Base-by-base conservation (phyloP, 2,329 filamentous ascomycete genomes). In the Apiospora hydei region DNA sequence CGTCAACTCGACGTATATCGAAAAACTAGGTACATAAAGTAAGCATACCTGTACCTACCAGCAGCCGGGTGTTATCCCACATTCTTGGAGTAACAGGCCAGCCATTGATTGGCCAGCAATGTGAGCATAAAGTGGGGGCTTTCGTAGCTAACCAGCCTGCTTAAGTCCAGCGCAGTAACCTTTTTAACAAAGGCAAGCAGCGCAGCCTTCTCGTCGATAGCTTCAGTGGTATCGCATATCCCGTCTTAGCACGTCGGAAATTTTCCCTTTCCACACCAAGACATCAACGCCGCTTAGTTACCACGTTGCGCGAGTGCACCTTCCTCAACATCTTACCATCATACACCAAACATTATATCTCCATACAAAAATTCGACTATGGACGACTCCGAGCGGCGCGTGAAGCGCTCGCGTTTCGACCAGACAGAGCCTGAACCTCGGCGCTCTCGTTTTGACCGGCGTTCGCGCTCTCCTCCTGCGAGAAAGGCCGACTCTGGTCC, bases 331-430 rank as follows among this genome's bases (percentile, higher is more conserved):
- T 61, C 57, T 41, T 21, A n/a, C 21, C 18, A 41, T 10, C 10
- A n/a, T 18, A 11, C 18, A 41, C 21, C 16, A n/a, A n/a, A 4
- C 34, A 2, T 4, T 7, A 10, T 41, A 21, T n/a, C 8, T 14
- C 18, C 18, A 24, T 64, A 41, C 34, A n/a, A 11, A 2, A 21
- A 41, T 41, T 26, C 5, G 0, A 78, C 72, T 67, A 95, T 97
- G 94, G 90, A 93, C 76, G 94, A 96, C 78, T 88, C 92, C 75
- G 93, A 95, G 77, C 89, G 91, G 80, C 90, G 91, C 74, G 85
- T 87, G 73, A 97, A 97, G 87, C 93, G 95, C 74, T 98, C 95
- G 80, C 94, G 96, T 82, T 98, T 98, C 83, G 96, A 98, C 81
- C 94, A 97, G 83, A 96, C 91, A 67, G 94, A 96, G 81, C 91